Evolutionary conservation across 352 stramenopile species (phyloP), one percentile per base, ranked within the genome.

Genomic region (Phytophthora podocarpi): DNA sequence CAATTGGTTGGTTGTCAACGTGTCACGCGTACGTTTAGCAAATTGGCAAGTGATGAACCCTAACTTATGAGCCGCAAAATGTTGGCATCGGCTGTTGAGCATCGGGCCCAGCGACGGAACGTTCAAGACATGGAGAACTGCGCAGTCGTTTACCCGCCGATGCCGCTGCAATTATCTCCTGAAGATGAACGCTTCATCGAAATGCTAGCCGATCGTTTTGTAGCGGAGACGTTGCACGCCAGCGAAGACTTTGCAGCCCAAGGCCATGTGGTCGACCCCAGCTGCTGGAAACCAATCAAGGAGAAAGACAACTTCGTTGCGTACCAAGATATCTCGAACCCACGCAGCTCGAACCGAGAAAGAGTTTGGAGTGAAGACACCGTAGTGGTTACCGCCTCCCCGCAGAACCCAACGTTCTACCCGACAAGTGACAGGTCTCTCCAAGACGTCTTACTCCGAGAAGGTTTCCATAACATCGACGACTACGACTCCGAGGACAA

Each of bases 221-320:
- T 87, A 48, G 71, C 72, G 26, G 80, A 84, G 49, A 83, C 77
- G 31, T 72, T 89, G 28, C 64, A 78, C 4, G 72, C 72, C 13
- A 81, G 76, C 42, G 73, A 80, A 15, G 67, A 71, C 26, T 87
- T 81, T 43, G 65, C 79, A 40, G 62, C 70, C 5, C 59, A 69
- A 42, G 56, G 67, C 3, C 67, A 65, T 27, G 58, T 61, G 43
- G 58, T 74, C 12, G 48, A 76, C 34, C 55, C 54, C 5, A 61
- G 58, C 7, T 61, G 70, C 42, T 89, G 80, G 80, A 85, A 86
- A 45, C 61, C 72, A 2, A 39, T 83, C 1, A 80, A 80, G 49
- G 48, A 68, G 7, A 79, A 78, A 45, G 75, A 87, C 48, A 68
- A 74, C 46, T 56, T 89, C 27, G 54, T 75, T 16, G 62, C 80